phyloP scores from a whole-genome alignment of 495 filamentous ascomycete species.

The Talaromyces borbonicus region DNA sequence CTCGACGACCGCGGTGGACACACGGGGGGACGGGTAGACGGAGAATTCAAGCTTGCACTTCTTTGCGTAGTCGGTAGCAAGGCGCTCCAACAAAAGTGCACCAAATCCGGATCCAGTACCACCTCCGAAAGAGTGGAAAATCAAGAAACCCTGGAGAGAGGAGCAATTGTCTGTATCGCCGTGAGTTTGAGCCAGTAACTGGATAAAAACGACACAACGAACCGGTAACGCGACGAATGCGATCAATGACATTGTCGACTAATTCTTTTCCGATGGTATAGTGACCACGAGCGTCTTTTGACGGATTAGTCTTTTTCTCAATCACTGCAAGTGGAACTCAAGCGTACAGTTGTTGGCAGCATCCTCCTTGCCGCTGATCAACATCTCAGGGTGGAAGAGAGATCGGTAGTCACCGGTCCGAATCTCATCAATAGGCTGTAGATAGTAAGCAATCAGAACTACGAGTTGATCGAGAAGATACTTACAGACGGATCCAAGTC shows the following conservation, averaged over 20 bases:
- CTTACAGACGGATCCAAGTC: slow-evolving; percentile 78
- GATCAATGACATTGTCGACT: slow-evolving; percentile 72
- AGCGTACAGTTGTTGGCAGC: slow-evolving; percentile 76
- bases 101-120: slow-evolving; percentile 89
- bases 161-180: slow-evolving; percentile 66
- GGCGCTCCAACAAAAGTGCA: slow-evolving; percentile 76
- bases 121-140: slow-evolving; percentile 92
- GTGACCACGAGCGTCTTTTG: slow-evolving; percentile 75
- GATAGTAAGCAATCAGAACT: slow-evolving; percentile 11
- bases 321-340: neutral
- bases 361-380: slow-evolving; percentile 90
- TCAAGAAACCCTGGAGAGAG: slow-evolving; percentile 81
- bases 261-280: slow-evolving; percentile 92
- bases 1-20: slow-evolving; percentile 83
- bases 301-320: slow-evolving; percentile 17
- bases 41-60: slow-evolving; percentile 93
- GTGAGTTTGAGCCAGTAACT: slow-evolving; percentile 11
- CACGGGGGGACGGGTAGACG: slow-evolving; percentile 77
- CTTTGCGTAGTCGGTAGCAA: slow-evolving; percentile 84
- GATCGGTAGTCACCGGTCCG: slow-evolving; percentile 73
- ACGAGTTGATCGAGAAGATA: neutral
- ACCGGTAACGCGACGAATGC: slow-evolving; percentile 77
- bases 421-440: slow-evolving; percentile 78
- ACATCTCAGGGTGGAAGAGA: slow-evolving; percentile 79
- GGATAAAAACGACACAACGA: slow-evolving; percentile 15